Percentiles rank a stretch among this genome's conserved stretches.
Conservation (phyloP, 345 rosid genomes). For the Linum trigynum region DNA sequence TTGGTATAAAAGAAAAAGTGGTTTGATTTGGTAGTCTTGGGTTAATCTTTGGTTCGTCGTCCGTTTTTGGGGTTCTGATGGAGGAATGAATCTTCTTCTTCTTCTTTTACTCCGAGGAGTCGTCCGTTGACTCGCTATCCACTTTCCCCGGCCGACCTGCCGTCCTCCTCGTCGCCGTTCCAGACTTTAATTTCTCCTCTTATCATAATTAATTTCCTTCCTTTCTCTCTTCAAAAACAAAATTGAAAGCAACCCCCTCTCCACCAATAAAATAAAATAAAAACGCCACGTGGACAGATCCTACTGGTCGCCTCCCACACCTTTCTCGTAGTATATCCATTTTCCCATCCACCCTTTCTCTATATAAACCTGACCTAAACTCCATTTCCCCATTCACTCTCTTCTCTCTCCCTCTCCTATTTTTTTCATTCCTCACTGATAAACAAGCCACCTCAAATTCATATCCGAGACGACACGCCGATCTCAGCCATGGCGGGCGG, state of each 20-base stretch:
- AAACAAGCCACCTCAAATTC: too few relatives aligned
- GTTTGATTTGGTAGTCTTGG: too few relatives aligned
- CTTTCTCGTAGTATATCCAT: slow-evolving; percentile 12
- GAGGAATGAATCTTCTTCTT: too few relatives aligned
- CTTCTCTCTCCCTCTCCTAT: not conserved
- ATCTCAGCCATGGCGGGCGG: slow-evolving; percentile 54
- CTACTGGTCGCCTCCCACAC: slow-evolving; percentile 18
- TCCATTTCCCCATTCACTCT: not conserved
- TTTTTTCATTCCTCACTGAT: not conserved
- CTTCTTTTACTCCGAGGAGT: slow-evolving; percentile 8
- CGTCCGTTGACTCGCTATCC: slow-evolving; percentile 40
- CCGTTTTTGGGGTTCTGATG: too few relatives aligned
- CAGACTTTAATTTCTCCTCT: not conserved
- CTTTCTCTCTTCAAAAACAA: too few relatives aligned
- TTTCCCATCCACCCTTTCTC: slow-evolving; percentile 9
- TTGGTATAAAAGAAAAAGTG: too few relatives aligned
- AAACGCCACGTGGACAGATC: slow-evolving; percentile 28
- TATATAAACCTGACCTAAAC: not conserved
- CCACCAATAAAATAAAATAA: not conserved
- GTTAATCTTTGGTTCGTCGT: too few relatives aligned
- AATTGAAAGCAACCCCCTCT: not conserved
- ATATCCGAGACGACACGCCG: not conserved
- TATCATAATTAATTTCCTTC: too few relatives aligned
- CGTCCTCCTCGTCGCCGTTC: not conserved
- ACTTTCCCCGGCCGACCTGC: slow-evolving; percentile 2